Evolutionary conservation across 2,329 filamentous ascomycete genomes (phyloP), one percentile per base, ranked within the genome.

Genomic region (Ascochyta rabiei): DNA sequence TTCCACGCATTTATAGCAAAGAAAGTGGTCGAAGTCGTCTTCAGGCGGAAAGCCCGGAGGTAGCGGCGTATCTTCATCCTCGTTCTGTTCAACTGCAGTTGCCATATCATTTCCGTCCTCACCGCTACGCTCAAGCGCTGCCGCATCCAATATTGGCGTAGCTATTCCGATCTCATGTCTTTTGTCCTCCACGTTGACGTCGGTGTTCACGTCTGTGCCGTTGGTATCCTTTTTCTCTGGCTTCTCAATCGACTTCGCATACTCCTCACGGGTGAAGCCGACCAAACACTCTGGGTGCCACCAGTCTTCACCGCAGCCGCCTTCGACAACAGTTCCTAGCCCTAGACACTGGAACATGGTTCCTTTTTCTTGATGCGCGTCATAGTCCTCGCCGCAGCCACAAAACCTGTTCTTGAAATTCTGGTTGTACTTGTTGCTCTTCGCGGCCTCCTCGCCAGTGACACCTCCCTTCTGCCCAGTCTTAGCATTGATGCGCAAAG

Each of bases 281-380:
- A 96, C 86, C 7, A 98, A 79, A 71, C 93, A 98, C 59, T 95
- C 92, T 0, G 93, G 91, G 77, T 98, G 93, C 83, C 91, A 98
- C 93, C 93, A 98, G 71, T 98, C 93, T 77, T 98, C 93, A 12
- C 93, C 93, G 75, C 93, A 98, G 4, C 93, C 93, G 15, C 93
- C 93, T 1, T 88, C 87, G 62, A 93, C 89, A 12, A 84, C 82
- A 0, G 86, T 89, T 0, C 91, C 92, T 0, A 98, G 79, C 0
- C 93, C 93, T 2, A 98, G 75, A 71, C 95, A 99, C 75, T 99
- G 95, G 66, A 96, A 99, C 95, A 99, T 99, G 34, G 93, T 98
- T 0, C 93, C 93, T 66, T 93, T 96, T 73, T 99, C 92, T 71
- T 90, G 82, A 42, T 93, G 85, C 0, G 93, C 86, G 71, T 97